Base-by-base conservation (phyloP, 2,329 filamentous ascomycete species). In the Clonostachys chloroleuca region DNA sequence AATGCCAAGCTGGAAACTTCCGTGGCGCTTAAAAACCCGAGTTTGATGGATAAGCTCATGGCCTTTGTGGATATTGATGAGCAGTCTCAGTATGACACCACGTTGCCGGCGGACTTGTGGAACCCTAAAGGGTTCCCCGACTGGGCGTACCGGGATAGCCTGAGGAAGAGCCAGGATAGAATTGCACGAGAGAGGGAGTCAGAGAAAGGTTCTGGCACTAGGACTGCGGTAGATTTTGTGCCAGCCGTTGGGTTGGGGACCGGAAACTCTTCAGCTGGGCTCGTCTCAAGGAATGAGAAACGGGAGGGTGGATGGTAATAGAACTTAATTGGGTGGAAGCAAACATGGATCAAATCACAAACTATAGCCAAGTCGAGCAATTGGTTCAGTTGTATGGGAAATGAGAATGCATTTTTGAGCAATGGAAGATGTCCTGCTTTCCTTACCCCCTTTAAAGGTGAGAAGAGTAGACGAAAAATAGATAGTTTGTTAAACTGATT, bases 1-100 rank as follows among this genome's bases (percentile, higher is more conserved):
- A 92, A 94, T 62, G 74, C 82, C 56, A 84, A 86, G 51, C 71
- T 94, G 9, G 80, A 86, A 35, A 75, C 77, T 48, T 87, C 84
- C 1, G 67, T 78, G 1, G 81, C 86, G 8, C 69, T 92, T 49
- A 79, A 80, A 45, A 92, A 92, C 59, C 89, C 89, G 3, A 80
- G 78, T 40, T 69, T 92, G 46, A 79, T 83, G 64, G 81, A 86
- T 52, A 90, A 88, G 66, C 72, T 92, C 47, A 75, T 90, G 69
- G 75, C 73, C 20, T 92, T 89, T 67, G 83, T 84, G 9, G 60
- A 62, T 40, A 62, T 66, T 35, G 68, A 70, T 35, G 62, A 52
- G 5, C 68, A 72, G 44, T 77, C 74, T 20, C 84, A 88, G 65
- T 91, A 92, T 62, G 73, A 72, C 34, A 88, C 83, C 7, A 83